Conservation (phyloP, 306 rosid species). For the Begonia peltatifolia region DNA sequence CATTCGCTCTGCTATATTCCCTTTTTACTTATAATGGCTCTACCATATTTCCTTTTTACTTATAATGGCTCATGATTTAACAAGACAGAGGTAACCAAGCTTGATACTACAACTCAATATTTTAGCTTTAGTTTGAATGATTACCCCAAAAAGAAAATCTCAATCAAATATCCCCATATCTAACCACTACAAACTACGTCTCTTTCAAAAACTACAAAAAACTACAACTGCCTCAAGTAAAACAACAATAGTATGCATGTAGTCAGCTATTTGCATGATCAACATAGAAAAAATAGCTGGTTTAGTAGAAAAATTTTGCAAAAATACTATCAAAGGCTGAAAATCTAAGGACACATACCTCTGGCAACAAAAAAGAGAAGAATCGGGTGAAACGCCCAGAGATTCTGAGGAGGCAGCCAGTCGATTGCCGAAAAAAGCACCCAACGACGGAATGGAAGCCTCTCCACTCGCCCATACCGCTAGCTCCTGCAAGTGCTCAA, state of each 20-base stretch:
- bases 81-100: too few species aligned
- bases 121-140: too few species aligned
- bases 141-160: too few species aligned
- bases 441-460: conserved; percentile 41
- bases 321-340: background rate
- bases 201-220: background rate
- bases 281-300: background rate
- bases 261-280: background rate
- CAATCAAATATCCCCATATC: background rate
- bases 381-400: conserved; percentile 26
- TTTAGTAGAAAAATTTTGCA: background rate
- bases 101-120: too few species aligned
- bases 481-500: conserved; percentile 42
- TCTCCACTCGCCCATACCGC: conserved; percentile 45
- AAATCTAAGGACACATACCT: conserved; percentile 21
- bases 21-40: too few species aligned
- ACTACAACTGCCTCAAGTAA: background rate
- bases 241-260: background rate
- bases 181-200: background rate
- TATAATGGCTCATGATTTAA: too few species aligned
- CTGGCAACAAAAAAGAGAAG: conserved; percentile 47
- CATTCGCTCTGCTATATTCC: too few species aligned
- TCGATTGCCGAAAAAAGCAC: conserved; percentile 51
- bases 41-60: too few species aligned
- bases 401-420: conserved; percentile 43